phyloP scores from a whole-genome alignment of 2,329 filamentous ascomycete species.

The Talaromyces rugulosus region DNA sequence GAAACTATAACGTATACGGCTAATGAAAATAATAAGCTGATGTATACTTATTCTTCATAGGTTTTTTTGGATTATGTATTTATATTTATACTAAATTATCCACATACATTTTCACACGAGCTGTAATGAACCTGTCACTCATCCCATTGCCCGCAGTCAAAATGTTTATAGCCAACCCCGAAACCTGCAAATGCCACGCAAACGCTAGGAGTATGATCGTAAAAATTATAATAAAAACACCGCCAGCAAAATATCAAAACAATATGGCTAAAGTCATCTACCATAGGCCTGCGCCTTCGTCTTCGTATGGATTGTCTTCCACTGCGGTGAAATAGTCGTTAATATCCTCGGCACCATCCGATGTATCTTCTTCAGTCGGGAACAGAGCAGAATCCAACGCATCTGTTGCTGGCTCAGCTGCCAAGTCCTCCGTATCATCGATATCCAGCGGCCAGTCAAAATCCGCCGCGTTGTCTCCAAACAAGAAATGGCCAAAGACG shows the following conservation, averaged over 20 bases:
- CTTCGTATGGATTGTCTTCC: conserved; percentile 10
- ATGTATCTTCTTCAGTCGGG: background rate
- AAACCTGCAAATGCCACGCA: background rate
- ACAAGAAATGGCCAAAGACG: conserved; percentile 70
- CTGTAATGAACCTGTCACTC: no score
- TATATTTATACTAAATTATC: background rate
- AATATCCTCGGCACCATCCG: background rate
- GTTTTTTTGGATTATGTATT: background rate
- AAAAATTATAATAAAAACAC: background rate
- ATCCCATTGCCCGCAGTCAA: background rate
- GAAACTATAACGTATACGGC: background rate
- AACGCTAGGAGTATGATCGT: background rate
- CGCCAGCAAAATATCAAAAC: background rate
- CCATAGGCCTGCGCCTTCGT: conserved; percentile 10
- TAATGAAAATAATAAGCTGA: background rate
- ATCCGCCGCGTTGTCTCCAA: conserved; percentile 3
- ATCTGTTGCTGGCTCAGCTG: background rate
- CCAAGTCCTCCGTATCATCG: background rate
- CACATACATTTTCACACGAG: background rate
- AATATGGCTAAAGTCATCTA: background rate
- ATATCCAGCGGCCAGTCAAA: conserved; percentile 11
- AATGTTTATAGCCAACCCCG: background rate
- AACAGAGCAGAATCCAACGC: background rate
- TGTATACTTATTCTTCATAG: background rate
- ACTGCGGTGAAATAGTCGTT: conserved; percentile 10